Conservation (phyloP, 2,329 filamentous ascomycete genomes). For the Raffaelea albimanens region DNA sequence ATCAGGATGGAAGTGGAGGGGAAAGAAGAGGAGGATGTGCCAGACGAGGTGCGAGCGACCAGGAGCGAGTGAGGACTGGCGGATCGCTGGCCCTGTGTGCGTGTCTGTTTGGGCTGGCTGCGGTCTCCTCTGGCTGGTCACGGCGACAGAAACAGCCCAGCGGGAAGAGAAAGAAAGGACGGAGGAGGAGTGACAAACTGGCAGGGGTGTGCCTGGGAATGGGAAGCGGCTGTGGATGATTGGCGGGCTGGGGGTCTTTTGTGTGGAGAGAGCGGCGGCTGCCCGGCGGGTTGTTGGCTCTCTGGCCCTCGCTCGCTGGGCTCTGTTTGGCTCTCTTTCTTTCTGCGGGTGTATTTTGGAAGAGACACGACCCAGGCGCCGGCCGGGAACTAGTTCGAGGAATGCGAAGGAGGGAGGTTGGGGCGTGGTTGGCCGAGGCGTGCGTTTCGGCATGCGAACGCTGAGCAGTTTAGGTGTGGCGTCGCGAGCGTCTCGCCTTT, state of each 20-base stretch:
- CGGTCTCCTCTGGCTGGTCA: conserved; percentile 1
- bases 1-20: neutral
- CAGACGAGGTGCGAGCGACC: neutral
- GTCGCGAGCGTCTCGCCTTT: too few species aligned
- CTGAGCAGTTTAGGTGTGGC: neutral
- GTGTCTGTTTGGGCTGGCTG: too few species aligned
- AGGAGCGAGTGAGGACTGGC: neutral
- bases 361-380: neutral
- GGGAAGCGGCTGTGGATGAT: conserved; percentile 9
- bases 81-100: too few species aligned
- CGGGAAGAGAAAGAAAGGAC: neutral
- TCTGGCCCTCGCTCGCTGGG: too few species aligned
- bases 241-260: conserved; percentile 7
- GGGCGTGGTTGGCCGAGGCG: too few species aligned
- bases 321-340: too few species aligned
- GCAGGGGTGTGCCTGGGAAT: conserved; percentile 13
- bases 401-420: neutral
- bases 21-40: neutral
- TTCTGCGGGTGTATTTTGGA: neutral
- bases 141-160: neutral
- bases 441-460: neutral
- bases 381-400: neutral
- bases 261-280: conserved; percentile 7
- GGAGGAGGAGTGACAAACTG: conserved; percentile 1
- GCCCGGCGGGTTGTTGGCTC: neutral